These are phyloP conservation scores for Pyrus pyrifolia DNA, from an alignment of 306 rosid species.

Conservation along the genomic window DNA sequence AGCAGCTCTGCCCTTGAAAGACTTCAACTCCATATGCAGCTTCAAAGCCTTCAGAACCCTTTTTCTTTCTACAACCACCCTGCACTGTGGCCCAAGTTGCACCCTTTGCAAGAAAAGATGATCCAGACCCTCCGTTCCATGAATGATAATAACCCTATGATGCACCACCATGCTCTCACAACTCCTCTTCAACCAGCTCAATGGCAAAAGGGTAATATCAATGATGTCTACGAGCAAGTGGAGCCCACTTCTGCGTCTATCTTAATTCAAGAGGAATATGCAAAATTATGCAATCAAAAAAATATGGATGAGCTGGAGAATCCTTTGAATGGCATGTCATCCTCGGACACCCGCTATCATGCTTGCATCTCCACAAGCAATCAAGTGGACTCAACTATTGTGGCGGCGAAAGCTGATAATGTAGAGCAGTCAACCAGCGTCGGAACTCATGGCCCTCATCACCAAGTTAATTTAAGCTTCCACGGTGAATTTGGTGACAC, in stretches of 20 bases:
- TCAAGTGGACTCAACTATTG: slow-evolving; percentile 17
- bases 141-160: slow-evolving; percentile 24
- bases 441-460: slow-evolving; percentile 20
- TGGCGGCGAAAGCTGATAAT: slow-evolving; percentile 17
- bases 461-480: slow-evolving; percentile 29
- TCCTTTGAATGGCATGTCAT: slow-evolving; percentile 14
- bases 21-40: slow-evolving; percentile 95
- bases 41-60: slow-evolving; percentile 78
- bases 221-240: slow-evolving; percentile 10
- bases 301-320: slow-evolving; percentile 24
- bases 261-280: slow-evolving; percentile 20
- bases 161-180: slow-evolving; percentile 24
- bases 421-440: slow-evolving; percentile 13
- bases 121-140: slow-evolving; percentile 46
- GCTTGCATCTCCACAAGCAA: slow-evolving; percentile 12
- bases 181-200: slow-evolving; percentile 16
- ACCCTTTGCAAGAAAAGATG: slow-evolving; percentile 67
- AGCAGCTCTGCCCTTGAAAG: slow-evolving; percentile 87
- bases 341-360: neutral
- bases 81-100: slow-evolving; percentile 82
- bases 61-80: slow-evolving; percentile 54
- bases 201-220: slow-evolving; percentile 11
- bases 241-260: slow-evolving; percentile 4
- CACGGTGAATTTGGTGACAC: slow-evolving; percentile 53
- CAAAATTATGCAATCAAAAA: slow-evolving; percentile 15